Percentiles rank a stretch among this genome's conserved stretches.
phyloP scores from a whole-genome alignment of 164 flowering plant genomes.

The Dillenia turbinata region DNA sequence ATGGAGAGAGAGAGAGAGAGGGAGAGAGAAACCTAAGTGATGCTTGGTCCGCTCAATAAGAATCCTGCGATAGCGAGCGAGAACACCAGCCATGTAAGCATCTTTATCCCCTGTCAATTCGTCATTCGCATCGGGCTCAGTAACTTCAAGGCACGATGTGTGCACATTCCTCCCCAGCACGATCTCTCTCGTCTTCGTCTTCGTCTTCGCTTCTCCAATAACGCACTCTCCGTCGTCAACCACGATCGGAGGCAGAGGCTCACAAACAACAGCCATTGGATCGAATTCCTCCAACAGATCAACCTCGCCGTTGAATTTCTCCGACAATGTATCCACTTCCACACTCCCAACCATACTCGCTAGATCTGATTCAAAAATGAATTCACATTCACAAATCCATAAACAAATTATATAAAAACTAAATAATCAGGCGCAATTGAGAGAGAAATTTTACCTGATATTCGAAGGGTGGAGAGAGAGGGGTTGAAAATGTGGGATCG shows the following conservation, averaged over 20 bases:
- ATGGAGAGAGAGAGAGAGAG: no score
- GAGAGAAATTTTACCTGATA: no score
- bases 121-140: constrained; percentile 88
- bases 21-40: constrained; percentile 57
- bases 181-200: constrained; percentile 39
- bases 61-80: constrained; percentile 74
- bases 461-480: no score
- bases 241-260: constrained; percentile 39
- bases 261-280: constrained; percentile 36
- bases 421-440: no score
- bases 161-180: constrained; percentile 88
- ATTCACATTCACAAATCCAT: background rate
- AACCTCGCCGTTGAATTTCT: constrained; percentile 13
- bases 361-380: background rate
- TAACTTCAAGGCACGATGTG: constrained; percentile 66
- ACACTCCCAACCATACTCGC: constrained; percentile 25
- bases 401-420: no score
- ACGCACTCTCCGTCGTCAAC: constrained; percentile 7
- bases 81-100: constrained; percentile 87
- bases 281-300: constrained; percentile 34
- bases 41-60: constrained; percentile 73
- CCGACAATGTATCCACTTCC: background rate
- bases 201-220: constrained; percentile 11
- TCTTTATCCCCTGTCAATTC: constrained; percentile 91
- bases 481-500: no score